These are phyloP conservation scores for Dendrobium catenatum DNA, from an alignment of 106 monocot species.

Conservation along the genomic window DNA sequence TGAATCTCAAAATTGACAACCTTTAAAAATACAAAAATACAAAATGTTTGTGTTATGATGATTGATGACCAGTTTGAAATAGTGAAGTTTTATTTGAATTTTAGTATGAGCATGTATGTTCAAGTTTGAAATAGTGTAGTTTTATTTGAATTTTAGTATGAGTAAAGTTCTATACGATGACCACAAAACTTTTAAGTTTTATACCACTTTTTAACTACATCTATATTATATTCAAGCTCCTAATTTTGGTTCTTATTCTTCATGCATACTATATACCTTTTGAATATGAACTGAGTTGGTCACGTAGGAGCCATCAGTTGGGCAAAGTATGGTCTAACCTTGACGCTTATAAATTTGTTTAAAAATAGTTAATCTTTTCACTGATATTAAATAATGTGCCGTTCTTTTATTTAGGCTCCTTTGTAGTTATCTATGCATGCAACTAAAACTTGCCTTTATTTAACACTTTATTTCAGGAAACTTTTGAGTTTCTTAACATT, in stretches of 20 bases:
- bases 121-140: no score
- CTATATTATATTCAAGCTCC: not conserved
- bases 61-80: no score
- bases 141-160: no score
- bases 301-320: not conserved
- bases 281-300: not conserved
- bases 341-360: not conserved
- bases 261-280: not conserved
- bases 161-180: no score
- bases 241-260: not conserved
- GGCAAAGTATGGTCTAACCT: not conserved
- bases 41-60: no score
- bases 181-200: no score
- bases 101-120: no score
- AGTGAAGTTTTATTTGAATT: no score
- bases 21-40: no score
- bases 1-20: no score
- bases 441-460: not conserved
- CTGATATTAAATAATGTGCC: constrained; percentile 2
- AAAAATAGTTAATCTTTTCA: not conserved
- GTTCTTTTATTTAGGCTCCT: not conserved
- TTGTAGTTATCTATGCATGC: not conserved
- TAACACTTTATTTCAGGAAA: constrained; percentile 54
- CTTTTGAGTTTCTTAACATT: constrained; percentile 98
- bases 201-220: not conserved